Evolutionary conservation across 2,329 filamentous ascomycete species (phyloP).

Genomic region (Colletotrichum sublineola): DNA sequence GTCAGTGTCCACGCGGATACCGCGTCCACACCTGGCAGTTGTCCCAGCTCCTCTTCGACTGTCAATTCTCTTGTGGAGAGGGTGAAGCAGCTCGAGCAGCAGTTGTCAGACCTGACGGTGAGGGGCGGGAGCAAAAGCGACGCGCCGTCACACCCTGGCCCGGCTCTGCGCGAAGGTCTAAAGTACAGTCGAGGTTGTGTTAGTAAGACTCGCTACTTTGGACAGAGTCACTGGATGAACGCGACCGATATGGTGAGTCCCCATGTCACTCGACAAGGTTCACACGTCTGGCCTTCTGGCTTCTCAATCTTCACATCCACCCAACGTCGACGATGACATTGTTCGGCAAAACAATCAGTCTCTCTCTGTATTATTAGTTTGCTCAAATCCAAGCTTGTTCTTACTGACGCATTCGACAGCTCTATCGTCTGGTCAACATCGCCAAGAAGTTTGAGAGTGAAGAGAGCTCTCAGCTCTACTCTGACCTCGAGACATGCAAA

Average conservation of each 20-base stretch:
- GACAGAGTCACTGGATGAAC: conserved; percentile 66
- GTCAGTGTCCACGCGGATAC: conserved; percentile 15
- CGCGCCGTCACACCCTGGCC: not conserved
- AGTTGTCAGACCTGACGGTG: conserved; percentile 46
- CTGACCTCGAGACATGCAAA: conserved; percentile 57
- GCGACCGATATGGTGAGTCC: conserved; percentile 55
- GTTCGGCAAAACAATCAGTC: not conserved
- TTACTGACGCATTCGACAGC: conserved; percentile 39
- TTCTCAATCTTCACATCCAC: conserved; percentile 12
- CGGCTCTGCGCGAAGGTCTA: conserved; percentile 15
- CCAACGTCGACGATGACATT: not conserved
- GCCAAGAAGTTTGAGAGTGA: conserved; percentile 45
- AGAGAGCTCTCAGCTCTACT: conserved; percentile 49
- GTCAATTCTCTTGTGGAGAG: conserved; percentile 52
- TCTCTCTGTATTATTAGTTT: not conserved
- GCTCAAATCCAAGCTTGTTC: too few species aligned
- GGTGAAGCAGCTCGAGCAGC: conserved; percentile 60
- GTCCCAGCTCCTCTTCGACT: conserved; percentile 44
- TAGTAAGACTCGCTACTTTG: conserved; percentile 61
- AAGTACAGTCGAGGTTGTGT: conserved; percentile 49
- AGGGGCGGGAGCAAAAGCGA: not conserved
- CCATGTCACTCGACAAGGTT: not conserved
- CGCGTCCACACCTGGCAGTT: conserved; percentile 43
- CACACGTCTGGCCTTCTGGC: conserved; percentile 22
- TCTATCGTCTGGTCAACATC: conserved; percentile 45